A percentile compares a stretch with the other conserved stretches of the same genome.
Conservation (phyloP, 2,329 filamentous ascomycete genomes). For the Botrytis aclada region DNA sequence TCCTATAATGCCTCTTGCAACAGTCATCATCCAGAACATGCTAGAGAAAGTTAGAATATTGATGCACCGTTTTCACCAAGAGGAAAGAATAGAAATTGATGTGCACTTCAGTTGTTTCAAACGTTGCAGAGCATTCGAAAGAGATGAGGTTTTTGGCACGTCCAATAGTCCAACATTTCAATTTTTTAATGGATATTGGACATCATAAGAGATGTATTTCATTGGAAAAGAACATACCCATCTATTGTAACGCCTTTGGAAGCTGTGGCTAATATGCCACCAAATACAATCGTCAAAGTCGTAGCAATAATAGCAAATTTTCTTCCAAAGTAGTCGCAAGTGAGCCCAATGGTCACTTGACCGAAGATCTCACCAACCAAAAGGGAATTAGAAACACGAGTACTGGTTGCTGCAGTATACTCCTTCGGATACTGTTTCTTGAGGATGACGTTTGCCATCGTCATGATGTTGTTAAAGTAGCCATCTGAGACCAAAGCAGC, state of each 20-base stretch:
- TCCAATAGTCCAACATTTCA: no score
- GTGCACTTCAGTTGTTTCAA: neutral
- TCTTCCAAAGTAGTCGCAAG: slow-evolving; percentile 46
- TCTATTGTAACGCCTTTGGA: slow-evolving; percentile 45
- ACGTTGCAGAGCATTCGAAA: neutral
- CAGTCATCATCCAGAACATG: slow-evolving; percentile 53
- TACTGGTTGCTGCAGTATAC: slow-evolving; percentile 37
- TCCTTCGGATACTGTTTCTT: slow-evolving; percentile 32
- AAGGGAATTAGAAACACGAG: slow-evolving; percentile 42
- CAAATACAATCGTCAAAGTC: slow-evolving; percentile 46
- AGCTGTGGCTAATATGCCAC: slow-evolving; percentile 44
- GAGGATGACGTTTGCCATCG: slow-evolving; percentile 38
- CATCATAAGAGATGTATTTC: neutral
- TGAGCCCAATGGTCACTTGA: slow-evolving; percentile 42
- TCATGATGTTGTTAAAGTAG: slow-evolving; percentile 40
- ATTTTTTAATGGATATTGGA: neutral
- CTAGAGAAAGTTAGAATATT: slow-evolving; percentile 23
- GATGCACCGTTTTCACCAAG: neutral
- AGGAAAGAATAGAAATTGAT: neutral
- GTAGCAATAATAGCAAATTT: slow-evolving; percentile 46
- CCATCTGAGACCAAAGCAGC: slow-evolving; percentile 38
- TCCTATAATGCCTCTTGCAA: slow-evolving; percentile 48
- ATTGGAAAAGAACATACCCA: slow-evolving; percentile 25
- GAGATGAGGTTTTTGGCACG: neutral
- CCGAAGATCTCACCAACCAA: slow-evolving; percentile 44